Evolutionary conservation across 352 stramenopile species (phyloP), one percentile per base, ranked within the genome.

Genomic region (Elongisporangium prolatum): DNA sequence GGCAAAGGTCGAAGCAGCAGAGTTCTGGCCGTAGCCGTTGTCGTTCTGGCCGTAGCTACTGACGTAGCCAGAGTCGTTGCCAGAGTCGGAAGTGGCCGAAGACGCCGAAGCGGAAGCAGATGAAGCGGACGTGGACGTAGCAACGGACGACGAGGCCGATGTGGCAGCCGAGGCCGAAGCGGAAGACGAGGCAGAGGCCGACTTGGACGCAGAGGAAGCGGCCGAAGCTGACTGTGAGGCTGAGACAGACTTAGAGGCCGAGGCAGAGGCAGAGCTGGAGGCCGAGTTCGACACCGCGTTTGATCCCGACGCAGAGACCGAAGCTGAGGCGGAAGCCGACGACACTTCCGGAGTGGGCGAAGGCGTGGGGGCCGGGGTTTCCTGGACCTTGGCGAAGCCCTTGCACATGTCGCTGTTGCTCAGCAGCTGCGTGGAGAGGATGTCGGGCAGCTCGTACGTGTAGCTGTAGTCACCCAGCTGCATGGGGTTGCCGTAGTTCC

Each of bases 381-480:
- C 52, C 25, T 20, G 48, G 25, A 49, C 48, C 20, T 55, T 54
- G 47, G 59, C 48, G 54, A 84, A 80, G 51, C 74, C 76, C 54
- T 75, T 73, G 61, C 79, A 89, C 48, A 87, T 54, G 62, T 87
- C 77, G 14, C 74, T 70, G 75, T 89, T 89, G 59, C 66, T 85
- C 51, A 89, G 54, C 28, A 89, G 59, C 66, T 87, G 79, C 53
- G 82, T 75, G 56, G 65, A 72, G 49, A 88, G 64, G 24, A 88
- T 54, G 48, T 77, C 69, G 2, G 80, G 77, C 17, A 89, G 58
- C 59, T 88, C 64, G 67, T 91, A 91, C 63, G 71, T 75, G 76
- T 91, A 91, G 63, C 74, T 79, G 64, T 83, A 86, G 61, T 88
- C 73, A n/a, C 75, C 78, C n/a, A 90, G 72, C 64, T 81, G 70